phyloP scores from a whole-genome alignment of 257 asterid genomes.

The Solanum ossicruentum region DNA sequence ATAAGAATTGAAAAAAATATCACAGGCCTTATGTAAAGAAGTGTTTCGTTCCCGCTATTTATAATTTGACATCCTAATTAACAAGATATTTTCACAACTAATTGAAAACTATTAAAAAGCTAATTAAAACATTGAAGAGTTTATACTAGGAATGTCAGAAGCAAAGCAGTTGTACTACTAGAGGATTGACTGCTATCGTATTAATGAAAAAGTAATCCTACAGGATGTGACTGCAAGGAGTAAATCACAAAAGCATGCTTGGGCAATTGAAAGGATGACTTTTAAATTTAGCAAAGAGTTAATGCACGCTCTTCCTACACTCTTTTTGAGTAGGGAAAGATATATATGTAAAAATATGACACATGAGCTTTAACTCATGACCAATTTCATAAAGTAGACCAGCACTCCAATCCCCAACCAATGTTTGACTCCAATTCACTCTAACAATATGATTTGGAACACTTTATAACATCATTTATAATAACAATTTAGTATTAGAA shows the following conservation, averaged over 20 bases:
- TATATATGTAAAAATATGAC: not conserved
- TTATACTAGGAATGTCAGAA: constrained; percentile 76
- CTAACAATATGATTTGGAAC: not conserved
- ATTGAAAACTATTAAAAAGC: not conserved
- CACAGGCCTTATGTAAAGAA: not conserved
- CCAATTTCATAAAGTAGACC: not conserved
- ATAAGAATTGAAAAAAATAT: not conserved
- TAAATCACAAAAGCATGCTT: not conserved
- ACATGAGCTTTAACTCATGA: not conserved
- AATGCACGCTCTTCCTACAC: not conserved
- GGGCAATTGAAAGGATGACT: not conserved
- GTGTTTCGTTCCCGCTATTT: not conserved
- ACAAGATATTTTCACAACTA: not conserved
- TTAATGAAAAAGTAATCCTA: constrained; percentile 65
- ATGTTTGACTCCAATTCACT: not conserved
- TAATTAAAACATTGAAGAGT: not conserved
- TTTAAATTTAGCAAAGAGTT: not conserved
- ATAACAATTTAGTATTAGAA: not conserved
- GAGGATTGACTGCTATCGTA: constrained; percentile 26
- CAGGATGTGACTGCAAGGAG: constrained; percentile 64
- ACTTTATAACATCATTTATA: not conserved
- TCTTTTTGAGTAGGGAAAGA: not conserved
- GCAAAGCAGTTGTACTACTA: constrained; percentile 54
- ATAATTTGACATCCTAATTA: not conserved
- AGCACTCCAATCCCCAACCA: not conserved